Evolutionary conservation across 2,329 filamentous ascomycete genomes (phyloP).

Genomic region (Paecilomyces fulvus): DNA sequence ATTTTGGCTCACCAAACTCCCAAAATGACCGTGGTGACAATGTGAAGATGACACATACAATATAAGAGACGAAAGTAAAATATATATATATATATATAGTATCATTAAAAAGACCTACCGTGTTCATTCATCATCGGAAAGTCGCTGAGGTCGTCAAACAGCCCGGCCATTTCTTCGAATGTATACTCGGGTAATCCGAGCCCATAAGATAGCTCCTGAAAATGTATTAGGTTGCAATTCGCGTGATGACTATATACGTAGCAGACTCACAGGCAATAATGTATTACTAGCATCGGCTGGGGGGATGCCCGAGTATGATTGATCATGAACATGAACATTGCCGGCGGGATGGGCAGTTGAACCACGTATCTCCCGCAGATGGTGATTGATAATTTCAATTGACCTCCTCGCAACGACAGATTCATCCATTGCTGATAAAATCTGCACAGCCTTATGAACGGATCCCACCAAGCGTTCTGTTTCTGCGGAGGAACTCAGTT

Average conservation of each 20-base stretch:
- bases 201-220: constrained; percentile 25
- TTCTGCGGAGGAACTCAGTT: constrained; percentile 18
- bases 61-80: no score
- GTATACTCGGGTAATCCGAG: constrained; percentile 31
- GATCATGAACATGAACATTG: neutral
- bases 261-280: constrained; percentile 3
- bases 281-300: constrained; percentile 1
- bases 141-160: constrained; percentile 24
- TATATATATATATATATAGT: no score
- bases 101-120: no score
- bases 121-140: constrained; percentile 4
- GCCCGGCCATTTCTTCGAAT: constrained; percentile 25
- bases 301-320: constrained; percentile 4
- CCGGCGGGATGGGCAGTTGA: neutral
- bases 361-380: constrained; percentile 20
- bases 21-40: no score
- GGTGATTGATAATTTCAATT: constrained; percentile 27
- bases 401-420: constrained; percentile 32
- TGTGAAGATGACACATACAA: no score
- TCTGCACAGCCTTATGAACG: constrained; percentile 31
- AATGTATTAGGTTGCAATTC: constrained; percentile 8
- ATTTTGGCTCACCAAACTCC: no score
- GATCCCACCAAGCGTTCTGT: constrained; percentile 19
- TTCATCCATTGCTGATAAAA: constrained; percentile 36
- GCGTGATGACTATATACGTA: constrained; percentile 5